Base-by-base conservation (phyloP, 768 basidiomycete genomes). In the Lactarius indigo region DNA sequence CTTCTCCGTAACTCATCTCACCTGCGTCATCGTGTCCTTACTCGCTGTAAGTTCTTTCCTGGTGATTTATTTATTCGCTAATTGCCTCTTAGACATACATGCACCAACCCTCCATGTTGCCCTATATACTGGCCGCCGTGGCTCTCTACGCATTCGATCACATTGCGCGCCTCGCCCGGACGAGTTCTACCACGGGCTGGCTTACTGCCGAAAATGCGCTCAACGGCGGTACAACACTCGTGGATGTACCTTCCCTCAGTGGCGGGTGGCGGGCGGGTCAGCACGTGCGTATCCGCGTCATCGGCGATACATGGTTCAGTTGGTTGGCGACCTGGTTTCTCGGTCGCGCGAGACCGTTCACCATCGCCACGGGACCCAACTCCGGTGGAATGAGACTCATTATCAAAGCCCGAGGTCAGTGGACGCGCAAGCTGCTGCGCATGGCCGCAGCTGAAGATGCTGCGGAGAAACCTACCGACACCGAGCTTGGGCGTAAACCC, bases 251-350 rank as follows among this genome's bases (percentile, higher is more conserved):
- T 0, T 62, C 72, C 9, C 54, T 86, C 57, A 79, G 77, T 57
- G 75, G 78, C 0, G 86, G 86, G n/a, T 87, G 86, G 86, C 77
- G 84, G 37, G 78, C 84, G 0, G 85, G 87, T 2, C 86, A 87
- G 70, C 85, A 87, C 70, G 83, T 88, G 55, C 81, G 86, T 52
- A 66, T 88, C 35, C 76, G 83, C 44, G 76, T 83, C 0, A 74
- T 83, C 1, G 77, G 74, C 26, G 77, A 78, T 76, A 78, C 81
- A 2, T 72, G 74, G 73, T 63, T 74, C 13, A 76, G 76, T 20
- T 79, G 80, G 77, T 71, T 31, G 58, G 5, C 58, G 10, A 61
- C 63, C 5, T 69, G 59, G 59, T 3, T 62, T 30, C 5, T 70
- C 17, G 26, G 62, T 50, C 70, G 71, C 55, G 42, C 57, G 31